These are phyloP conservation scores for Nephelium lappaceum DNA, from an alignment of 345 rosid genomes.

Conservation along the genomic window DNA sequence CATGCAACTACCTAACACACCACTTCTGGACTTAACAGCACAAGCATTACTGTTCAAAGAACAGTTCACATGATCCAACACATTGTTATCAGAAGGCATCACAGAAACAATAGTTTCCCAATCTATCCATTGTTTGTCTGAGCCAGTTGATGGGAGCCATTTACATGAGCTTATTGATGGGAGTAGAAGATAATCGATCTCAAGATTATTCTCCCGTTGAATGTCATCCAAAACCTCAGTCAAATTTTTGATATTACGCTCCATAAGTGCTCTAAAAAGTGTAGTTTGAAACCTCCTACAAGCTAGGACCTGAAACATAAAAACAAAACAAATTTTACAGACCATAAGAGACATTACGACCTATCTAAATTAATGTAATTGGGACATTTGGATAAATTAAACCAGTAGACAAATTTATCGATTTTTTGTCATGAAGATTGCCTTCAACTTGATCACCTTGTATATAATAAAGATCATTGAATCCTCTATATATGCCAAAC, in stretches of 20 bases:
- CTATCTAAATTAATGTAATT: not conserved
- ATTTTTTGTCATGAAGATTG: not conserved
- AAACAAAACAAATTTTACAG: not conserved
- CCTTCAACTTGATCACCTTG: not conserved
- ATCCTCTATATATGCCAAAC: too few relatives aligned
- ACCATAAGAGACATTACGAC: not conserved
- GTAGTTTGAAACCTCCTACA: conserved; percentile 72
- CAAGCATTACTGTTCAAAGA: not conserved
- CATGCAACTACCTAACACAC: conserved; percentile 50
- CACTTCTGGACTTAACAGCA: conserved; percentile 50
- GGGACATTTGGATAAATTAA: not conserved
- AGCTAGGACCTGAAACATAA: conserved; percentile 50
- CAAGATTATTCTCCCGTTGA: conserved; percentile 25
- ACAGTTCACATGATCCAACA: too few relatives aligned
- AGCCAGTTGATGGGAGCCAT: too few relatives aligned
- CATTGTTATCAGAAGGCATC: too few relatives aligned
- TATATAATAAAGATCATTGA: too few relatives aligned
- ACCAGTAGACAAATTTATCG: not conserved
- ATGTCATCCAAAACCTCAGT: conserved; percentile 34
- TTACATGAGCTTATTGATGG: too few relatives aligned
- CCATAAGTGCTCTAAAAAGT: conserved; percentile 60
- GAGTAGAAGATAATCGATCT: conserved; percentile 59
- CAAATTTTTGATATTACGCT: conserved; percentile 43
- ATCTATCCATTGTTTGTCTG: too few relatives aligned
- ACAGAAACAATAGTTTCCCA: too few relatives aligned